These are phyloP conservation scores for Kodamaea derodonti DNA, from an alignment of 1,139 yeast genomes.

Conservation along the genomic window DNA sequence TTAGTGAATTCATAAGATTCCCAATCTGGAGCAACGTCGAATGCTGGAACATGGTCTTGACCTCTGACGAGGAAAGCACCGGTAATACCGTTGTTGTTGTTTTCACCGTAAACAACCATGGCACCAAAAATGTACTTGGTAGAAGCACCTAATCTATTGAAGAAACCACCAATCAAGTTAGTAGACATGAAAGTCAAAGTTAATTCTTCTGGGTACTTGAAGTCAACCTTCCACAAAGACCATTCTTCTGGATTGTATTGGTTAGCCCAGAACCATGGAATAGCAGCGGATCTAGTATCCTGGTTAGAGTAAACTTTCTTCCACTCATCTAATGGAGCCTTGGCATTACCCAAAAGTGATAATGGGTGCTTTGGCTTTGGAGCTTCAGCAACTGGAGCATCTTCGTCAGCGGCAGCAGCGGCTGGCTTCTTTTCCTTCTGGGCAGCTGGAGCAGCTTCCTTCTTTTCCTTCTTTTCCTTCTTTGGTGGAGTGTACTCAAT, in stretches of 20 bases:
- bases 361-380: slow-evolving; percentile 91
- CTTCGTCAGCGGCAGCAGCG: slow-evolving; percentile 36
- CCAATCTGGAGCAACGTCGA: slow-evolving; percentile 99
- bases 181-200: slow-evolving; percentile 97
- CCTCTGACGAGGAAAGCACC: slow-evolving; percentile 97
- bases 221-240: slow-evolving; percentile 93
- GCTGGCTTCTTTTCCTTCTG: slow-evolving; percentile 24
- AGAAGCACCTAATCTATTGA: slow-evolving; percentile 90
- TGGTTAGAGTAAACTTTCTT: slow-evolving; percentile 96
- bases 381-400: slow-evolving; percentile 34
- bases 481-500: slow-evolving; percentile 71
- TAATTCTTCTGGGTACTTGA: slow-evolving; percentile 97
- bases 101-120: slow-evolving; percentile 94
- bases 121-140: slow-evolving; percentile 93
- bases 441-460: slow-evolving; percentile 27
- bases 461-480: slow-evolving; percentile 66
- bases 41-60: slow-evolving; percentile 85
- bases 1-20: slow-evolving; percentile 55
- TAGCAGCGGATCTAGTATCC: slow-evolving; percentile 90
- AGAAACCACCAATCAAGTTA: slow-evolving; percentile 98
- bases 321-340: slow-evolving; percentile 84
- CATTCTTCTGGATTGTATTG: slow-evolving; percentile 89
- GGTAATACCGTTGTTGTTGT: slow-evolving; percentile 95
- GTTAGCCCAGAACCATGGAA: slow-evolving; percentile 97
- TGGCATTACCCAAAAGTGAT: slow-evolving; percentile 74